Evolutionary conservation across 2,329 filamentous ascomycete genomes (phyloP).

Genomic region (Beauveria rudraprayagi): DNA sequence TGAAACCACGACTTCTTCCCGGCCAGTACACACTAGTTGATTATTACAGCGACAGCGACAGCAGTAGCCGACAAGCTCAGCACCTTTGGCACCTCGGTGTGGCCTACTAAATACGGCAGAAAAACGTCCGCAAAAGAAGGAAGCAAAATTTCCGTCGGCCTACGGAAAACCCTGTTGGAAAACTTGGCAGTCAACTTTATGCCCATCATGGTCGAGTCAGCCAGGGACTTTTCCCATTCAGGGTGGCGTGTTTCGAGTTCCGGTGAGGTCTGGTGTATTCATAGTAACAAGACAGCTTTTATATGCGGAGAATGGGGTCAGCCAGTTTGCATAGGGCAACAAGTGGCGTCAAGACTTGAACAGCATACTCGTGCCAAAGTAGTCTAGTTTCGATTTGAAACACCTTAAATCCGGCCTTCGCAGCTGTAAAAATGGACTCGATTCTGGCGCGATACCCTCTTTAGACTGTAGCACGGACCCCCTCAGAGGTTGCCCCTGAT

Average conservation of each 20-base stretch:
- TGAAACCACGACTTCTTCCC: not conserved
- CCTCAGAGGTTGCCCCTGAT: not conserved
- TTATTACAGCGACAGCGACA: not conserved
- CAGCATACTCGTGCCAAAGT: not conserved
- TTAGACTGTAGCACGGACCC: not conserved
- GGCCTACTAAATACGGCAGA: not conserved
- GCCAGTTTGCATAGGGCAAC: not conserved
- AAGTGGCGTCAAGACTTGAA: not conserved
- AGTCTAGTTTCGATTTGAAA: conserved; percentile 3
- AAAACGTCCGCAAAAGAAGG: not conserved
- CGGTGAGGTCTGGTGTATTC: conserved; percentile 8
- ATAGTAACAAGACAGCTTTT: not conserved
- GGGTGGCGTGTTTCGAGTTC: conserved; percentile 10
- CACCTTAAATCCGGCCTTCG: not conserved
- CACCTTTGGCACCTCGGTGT: no score
- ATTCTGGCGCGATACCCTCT: not conserved
- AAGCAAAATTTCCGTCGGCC: not conserved
- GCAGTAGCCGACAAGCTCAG: not conserved
- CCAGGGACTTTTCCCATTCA: not conserved
- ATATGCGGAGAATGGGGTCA: not conserved
- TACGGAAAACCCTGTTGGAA: not conserved
- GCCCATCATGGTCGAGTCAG: conserved; percentile 1
- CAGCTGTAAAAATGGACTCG: not conserved
- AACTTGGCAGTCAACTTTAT: not conserved
- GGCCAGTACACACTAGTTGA: not conserved